Conservation (phyloP, 441 rosid species). For the Jatropha podagrica region DNA sequence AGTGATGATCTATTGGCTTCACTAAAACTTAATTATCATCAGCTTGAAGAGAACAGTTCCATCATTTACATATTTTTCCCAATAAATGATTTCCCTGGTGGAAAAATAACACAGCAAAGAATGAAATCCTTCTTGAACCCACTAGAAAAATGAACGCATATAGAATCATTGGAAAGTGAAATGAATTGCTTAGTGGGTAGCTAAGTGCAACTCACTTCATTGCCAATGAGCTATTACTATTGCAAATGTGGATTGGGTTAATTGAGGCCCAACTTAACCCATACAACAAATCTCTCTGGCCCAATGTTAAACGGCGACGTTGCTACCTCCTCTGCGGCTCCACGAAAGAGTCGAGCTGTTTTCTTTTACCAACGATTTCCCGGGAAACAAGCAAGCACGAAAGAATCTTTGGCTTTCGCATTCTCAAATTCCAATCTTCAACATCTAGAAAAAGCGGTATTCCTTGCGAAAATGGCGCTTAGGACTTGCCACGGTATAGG, state of each 20-base stretch:
- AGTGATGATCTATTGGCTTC: background rate
- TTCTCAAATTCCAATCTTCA: background rate
- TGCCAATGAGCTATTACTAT: background rate
- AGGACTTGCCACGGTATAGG: slow-evolving; percentile 26
- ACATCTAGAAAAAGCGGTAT: background rate
- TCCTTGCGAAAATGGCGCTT: slow-evolving; percentile 34
- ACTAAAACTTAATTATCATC: background rate
- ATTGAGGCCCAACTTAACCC: background rate
- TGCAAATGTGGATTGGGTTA: background rate
- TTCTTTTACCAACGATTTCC: slow-evolving; percentile 17
- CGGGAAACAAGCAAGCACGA: slow-evolving; percentile 19
- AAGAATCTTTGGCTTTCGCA: background rate
- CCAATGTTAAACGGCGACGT: background rate
- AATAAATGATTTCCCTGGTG: slow-evolving; percentile 6
- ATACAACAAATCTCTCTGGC: background rate
- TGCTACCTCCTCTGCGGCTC: background rate
- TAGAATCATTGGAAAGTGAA: slow-evolving; percentile 14
- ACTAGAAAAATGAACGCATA: background rate
- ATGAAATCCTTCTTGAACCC: slow-evolving; percentile 12
- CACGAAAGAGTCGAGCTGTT: background rate
- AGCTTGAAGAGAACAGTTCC: background rate
- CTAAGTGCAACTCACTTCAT: background rate
- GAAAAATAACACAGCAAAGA: background rate
- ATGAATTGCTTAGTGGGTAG: background rate
- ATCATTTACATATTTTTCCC: background rate